These are phyloP conservation scores for Lactifluus hygrophoroides DNA, from an alignment of 768 basidiomycete species.

Conservation along the genomic window DNA sequence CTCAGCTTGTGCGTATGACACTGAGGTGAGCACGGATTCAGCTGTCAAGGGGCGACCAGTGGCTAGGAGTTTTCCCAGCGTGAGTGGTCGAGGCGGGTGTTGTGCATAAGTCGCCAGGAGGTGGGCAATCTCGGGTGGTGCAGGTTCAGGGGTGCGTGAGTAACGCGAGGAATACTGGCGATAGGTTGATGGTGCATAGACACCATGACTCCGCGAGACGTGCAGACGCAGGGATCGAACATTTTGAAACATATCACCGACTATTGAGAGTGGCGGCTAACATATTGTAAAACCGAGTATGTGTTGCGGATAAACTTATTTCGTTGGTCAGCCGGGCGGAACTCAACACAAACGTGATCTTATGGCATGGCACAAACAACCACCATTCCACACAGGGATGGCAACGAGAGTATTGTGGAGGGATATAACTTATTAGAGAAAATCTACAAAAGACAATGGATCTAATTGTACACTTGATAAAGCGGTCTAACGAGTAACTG, in stretches of 20 bases:
- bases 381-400: background rate
- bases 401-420: background rate
- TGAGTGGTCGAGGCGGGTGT: slow-evolving; percentile 58
- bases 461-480: slow-evolving; percentile 91
- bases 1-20: slow-evolving; percentile 62
- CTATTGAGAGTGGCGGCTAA: background rate
- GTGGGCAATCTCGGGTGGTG: slow-evolving; percentile 44
- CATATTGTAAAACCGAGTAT: background rate
- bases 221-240: background rate
- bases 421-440: slow-evolving; percentile 7
- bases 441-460: slow-evolving; percentile 1
- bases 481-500: slow-evolving; percentile 46
- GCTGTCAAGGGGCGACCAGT: slow-evolving; percentile 67
- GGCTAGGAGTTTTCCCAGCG: slow-evolving; percentile 64
- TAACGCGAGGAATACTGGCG: background rate
- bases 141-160: slow-evolving; percentile 39
- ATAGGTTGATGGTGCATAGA: background rate
- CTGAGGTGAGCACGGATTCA: slow-evolving; percentile 66
- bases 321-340: background rate
- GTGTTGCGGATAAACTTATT: background rate
- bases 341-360: background rate
- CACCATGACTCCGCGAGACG: background rate
- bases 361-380: no score
- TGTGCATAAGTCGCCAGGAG: slow-evolving; percentile 56
- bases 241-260: slow-evolving; percentile 2